Evolutionary conservation across 805 yeast genomes (phyloP), one percentile per base, ranked within the genome.

Genomic region (Pichia exigua): DNA sequence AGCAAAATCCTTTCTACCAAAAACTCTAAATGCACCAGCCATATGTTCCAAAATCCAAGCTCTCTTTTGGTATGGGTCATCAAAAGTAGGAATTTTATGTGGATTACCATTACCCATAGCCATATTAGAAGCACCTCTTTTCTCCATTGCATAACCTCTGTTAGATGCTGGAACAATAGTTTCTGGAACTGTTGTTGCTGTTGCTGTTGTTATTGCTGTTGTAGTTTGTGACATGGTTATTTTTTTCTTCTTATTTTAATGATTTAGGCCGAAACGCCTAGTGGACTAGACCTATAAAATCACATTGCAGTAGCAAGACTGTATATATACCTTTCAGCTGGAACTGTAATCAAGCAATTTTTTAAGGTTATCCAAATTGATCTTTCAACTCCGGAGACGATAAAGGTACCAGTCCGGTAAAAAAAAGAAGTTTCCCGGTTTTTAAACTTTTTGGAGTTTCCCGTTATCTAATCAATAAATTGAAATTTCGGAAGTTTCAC

Each of bases 21-120:
- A 85, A 2, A 84, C 77, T 55, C 95, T 75, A 71, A 87, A 87
- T 1, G 92, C 90, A 32, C 83, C 92, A 2, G 95, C 95, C 83
- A 84, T 79, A 61, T 87, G 95, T 62, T 85, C 79, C 47, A 75
- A 62, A 52, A 78, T 66, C 78, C 80, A 79, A 60, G 73, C 68
- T 54, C 87, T 69, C 56, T 81, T 73, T 38, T 69, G 73, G 30
- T 65, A 59, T 45, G 73, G 73, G 58, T 77, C 77, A 9, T 68
- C 69, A 60, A 82, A 82, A 42, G 60, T 61, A 10, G 86, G 86
- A 12, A 74, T 61, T 20, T 71, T 74, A 62, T 71, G 71, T 9
- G 83, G 82, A 45, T 72, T 77, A 9, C 67, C 68, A 42, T 72
- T 70, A 15, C 86, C 87, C 61, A 72, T 69, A 40, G 85, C 71